Base-by-base conservation (phyloP, 371 early-diverging fungal species). In the Mortierella sp. region DNA sequence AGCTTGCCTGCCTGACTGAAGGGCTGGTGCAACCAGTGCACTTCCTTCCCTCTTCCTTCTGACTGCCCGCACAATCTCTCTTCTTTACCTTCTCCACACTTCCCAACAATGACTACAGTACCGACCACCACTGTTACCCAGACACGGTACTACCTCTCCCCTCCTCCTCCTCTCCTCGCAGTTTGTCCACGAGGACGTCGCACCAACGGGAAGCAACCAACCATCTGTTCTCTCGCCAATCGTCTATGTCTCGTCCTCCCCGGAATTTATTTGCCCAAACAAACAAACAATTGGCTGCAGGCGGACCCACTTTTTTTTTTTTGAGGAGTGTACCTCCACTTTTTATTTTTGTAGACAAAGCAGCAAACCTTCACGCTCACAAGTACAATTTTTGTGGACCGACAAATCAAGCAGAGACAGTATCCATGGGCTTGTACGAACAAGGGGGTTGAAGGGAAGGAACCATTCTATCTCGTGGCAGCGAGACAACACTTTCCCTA, bases 281-380 rank as follows among this genome's bases (percentile, higher is more conserved):
- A 65, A 65, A 16, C 35, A 35, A 35, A 32, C 32, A 54, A 24
- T 35, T 18, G 10, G 1, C 2, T 32, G 24, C 29, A 11, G 29
- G 60, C 11, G 32, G 38, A 65, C 65, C 65, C 65, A 65, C 65
- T 65, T 65, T 65, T 65, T 65, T 32, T 65, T 65, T 65, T 32
- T 65, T 35, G 65, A 16, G 65, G 38, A 32, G 60, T 27, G 12
- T 0, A 27, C 56, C 58, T 29, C 63, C 65, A 65, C 65, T 38
- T 65, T 65, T 65, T 65, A 16, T 35, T 32, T 29, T n/a, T 54
- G 35, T 48, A 49, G 49, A 49, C 21, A 56, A 2, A 60, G 29
- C 58, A 58, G n/a, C 27, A 55, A 27, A 58, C 12, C 27, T 10
- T 10, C 58, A 29, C 63, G 27, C 63, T 35, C 63, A 35, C 63